Evolutionary conservation across 495 filamentous ascomycete genomes (phyloP).

Genomic region (Tuber microsphaerosporum): DNA sequence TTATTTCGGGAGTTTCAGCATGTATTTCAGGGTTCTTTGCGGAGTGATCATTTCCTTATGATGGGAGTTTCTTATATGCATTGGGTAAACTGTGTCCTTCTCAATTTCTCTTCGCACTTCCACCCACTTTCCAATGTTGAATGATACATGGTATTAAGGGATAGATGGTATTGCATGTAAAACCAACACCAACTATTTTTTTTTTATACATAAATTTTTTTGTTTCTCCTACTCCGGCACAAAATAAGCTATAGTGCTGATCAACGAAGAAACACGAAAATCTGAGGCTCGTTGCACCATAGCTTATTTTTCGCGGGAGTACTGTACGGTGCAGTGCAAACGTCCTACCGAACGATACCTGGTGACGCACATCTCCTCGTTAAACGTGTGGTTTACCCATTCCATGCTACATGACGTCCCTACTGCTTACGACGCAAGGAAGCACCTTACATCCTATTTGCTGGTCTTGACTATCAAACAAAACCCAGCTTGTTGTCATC

Average conservation of each 20-base stretch:
- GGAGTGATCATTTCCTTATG: not conserved
- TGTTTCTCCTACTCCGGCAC: not conserved
- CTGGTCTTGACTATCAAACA: not conserved
- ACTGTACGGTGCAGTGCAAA: too few species aligned
- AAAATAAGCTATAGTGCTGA: too few species aligned
- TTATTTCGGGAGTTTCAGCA: not conserved
- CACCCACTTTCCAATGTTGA: not conserved
- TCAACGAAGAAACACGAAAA: too few species aligned
- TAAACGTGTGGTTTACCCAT: not conserved
- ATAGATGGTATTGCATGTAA: not conserved
- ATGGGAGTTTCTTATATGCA: conserved; percentile 3
- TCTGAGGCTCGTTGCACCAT: too few species aligned
- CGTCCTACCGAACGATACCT: not conserved
- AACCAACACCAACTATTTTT: not conserved
- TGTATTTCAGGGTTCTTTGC: not conserved
- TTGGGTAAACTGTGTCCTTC: not conserved
- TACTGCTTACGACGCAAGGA: not conserved
- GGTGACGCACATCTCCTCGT: not conserved
- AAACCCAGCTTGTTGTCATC: conserved; percentile 2
- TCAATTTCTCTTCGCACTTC: not conserved
- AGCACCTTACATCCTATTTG: not conserved
- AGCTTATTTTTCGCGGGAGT: too few species aligned
- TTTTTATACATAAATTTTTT: not conserved
- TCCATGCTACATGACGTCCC: not conserved
- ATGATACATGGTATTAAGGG: not conserved